These are phyloP conservation scores for Fagopyrum homotropicum DNA, from an alignment of 148 eudicot genomes.

Conservation along the genomic window DNA sequence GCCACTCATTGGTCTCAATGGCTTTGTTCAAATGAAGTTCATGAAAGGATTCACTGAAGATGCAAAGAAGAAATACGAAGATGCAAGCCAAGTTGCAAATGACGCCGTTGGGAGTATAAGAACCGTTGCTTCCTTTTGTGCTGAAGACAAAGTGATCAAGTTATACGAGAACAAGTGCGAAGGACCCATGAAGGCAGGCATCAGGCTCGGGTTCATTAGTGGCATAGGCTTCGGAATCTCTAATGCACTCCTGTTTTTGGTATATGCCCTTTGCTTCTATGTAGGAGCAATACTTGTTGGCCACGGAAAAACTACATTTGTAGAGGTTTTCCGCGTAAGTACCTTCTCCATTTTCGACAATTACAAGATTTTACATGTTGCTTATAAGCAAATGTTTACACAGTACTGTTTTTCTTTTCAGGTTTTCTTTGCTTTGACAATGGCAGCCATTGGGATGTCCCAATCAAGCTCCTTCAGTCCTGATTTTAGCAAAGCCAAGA, in stretches of 20 bases:
- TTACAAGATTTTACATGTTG: neutral
- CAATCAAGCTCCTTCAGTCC: constrained; percentile 43
- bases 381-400: too few relatives aligned
- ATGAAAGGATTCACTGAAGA: constrained; percentile 71
- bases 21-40: constrained; percentile 52
- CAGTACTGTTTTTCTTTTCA: constrained; percentile 9
- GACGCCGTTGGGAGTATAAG: constrained; percentile 78
- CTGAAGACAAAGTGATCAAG: constrained; percentile 54
- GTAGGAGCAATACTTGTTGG: constrained; percentile 54
- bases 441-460: constrained; percentile 56
- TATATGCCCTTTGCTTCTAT: constrained; percentile 45
- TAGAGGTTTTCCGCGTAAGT: constrained; percentile 53
- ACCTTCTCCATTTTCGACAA: neutral
- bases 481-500: constrained; percentile 52
- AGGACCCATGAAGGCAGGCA: constrained; percentile 44
- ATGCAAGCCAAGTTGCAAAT: constrained; percentile 78
- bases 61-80: constrained; percentile 66
- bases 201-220: constrained; percentile 45
- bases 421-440: constrained; percentile 64
- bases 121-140: constrained; percentile 71
- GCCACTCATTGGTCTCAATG: constrained; percentile 57
- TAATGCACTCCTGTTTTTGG: constrained; percentile 30
- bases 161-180: constrained; percentile 49
- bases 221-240: constrained; percentile 51
- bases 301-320: constrained; percentile 38